A percentile compares a stretch with the other conserved stretches of the same genome.
These are phyloP conservation scores for Gaeumannomyces tritici DNA, from an alignment of 2,329 filamentous ascomycete genomes.

Conservation along the genomic window DNA sequence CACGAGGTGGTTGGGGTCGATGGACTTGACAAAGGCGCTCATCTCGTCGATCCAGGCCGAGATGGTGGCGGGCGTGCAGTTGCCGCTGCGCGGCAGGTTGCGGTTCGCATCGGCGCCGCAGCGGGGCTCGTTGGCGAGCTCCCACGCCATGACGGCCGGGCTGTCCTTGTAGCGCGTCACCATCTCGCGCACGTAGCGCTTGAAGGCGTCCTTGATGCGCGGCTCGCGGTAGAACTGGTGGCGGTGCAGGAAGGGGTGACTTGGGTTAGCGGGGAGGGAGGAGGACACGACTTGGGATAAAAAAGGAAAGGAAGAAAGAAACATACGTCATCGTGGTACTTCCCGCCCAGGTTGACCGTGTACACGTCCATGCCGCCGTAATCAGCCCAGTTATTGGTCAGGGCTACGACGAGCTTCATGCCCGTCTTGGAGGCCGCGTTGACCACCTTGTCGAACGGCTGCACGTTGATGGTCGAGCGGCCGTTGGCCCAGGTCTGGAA, in stretches of 20 bases:
- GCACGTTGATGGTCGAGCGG: conserved; percentile 2
- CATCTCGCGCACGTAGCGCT: conserved; percentile 33
- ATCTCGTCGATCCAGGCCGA: conserved; percentile 4
- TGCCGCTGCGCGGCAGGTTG: conserved; percentile 1
- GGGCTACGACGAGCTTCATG: conserved; percentile 5
- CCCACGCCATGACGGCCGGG: conserved; percentile 42
- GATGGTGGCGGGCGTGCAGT: conserved; percentile 1
- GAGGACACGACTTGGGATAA: no score
- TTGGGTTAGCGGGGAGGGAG: no score
- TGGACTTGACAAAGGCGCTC: conserved; percentile 12
- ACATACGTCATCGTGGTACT: conserved; percentile 4
- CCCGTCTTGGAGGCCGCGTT: conserved; percentile 6
- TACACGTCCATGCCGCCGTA: conserved; percentile 12
- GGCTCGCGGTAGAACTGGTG: conserved; percentile 2
- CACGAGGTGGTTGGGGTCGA: conserved; percentile 37
- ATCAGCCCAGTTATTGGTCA: conserved; percentile 11
- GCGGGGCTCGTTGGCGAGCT: conserved; percentile 45
- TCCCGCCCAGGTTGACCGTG: conserved; percentile 4
- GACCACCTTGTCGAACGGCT: conserved; percentile 4
- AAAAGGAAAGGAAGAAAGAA: no score
- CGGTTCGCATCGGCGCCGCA: conserved; percentile 24
- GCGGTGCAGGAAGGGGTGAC: background rate
- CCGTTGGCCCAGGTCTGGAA: conserved; percentile 1
- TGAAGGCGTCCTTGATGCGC: conserved; percentile 4
- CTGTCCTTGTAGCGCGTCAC: conserved; percentile 38